phyloP scores from a whole-genome alignment of 78 protist species.

The Dictyostelium intermedium region DNA sequence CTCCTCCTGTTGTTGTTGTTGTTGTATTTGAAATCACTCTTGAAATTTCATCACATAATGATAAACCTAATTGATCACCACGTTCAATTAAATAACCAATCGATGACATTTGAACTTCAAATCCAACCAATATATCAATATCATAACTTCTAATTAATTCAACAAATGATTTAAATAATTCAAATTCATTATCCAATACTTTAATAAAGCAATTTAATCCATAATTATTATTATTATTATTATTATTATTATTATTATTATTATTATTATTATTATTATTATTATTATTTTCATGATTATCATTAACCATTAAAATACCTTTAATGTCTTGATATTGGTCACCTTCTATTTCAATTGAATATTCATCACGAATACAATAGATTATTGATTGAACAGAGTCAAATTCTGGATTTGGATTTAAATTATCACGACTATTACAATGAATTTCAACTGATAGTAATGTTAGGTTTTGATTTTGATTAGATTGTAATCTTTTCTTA shows the following conservation, averaged over 20 bases:
- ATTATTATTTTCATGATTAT: neutral
- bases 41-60: constrained; percentile 60
- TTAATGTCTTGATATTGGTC: constrained; percentile 55
- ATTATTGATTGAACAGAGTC: constrained; percentile 54
- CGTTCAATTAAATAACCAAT: constrained; percentile 90
- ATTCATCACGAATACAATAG: constrained; percentile 79
- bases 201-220: constrained; percentile 2
- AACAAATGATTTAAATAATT: constrained; percentile 52
- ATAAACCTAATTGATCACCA: constrained; percentile 42
- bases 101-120: constrained; percentile 88
- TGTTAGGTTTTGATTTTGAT: constrained; percentile 76
- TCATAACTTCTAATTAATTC: constrained; percentile 78
- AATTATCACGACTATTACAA: constrained; percentile 28
- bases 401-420: constrained; percentile 77
- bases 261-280: too few species aligned
- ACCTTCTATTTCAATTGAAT: constrained; percentile 37
- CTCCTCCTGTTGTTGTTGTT: neutral
- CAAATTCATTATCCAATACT: constrained; percentile 16
- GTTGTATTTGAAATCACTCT: neutral
- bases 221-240: neutral
- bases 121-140: constrained; percentile 91
- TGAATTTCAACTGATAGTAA: constrained; percentile 79
- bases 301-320: constrained; percentile 67
- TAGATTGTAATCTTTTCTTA: neutral
- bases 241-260: neutral